phyloP scores from a whole-genome alignment of 306 rosid genomes.

The Quercus suber region DNA sequence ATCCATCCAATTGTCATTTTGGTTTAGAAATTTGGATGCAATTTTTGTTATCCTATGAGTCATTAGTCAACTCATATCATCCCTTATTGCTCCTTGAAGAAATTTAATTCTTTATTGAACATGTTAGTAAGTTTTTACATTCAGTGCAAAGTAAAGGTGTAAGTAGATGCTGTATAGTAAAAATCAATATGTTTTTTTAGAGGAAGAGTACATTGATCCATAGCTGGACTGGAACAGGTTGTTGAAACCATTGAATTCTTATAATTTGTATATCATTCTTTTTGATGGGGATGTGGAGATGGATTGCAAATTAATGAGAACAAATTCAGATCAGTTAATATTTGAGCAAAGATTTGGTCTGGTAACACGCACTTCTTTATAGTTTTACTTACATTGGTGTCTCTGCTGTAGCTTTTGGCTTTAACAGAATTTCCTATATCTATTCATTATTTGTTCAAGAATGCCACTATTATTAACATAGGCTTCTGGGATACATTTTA shows the following conservation, averaged over 20 bases:
- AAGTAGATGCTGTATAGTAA: neutral
- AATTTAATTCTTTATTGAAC: neutral
- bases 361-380: neutral
- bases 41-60: neutral
- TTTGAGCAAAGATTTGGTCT: no score
- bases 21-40: neutral
- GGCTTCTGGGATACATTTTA: neutral
- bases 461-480: neutral
- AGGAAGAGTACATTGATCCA: neutral
- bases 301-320: no score
- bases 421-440: neutral
- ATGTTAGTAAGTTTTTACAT: neutral
- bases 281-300: neutral
- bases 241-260: conserved; percentile 2
- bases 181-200: neutral
- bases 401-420: neutral
- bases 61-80: neutral
- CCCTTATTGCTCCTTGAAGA: neutral
- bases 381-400: neutral
- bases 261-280: neutral
- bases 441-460: neutral
- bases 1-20: neutral
- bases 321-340: no score
- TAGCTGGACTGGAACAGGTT: neutral
- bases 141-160: neutral